A percentile compares a stretch with the other conserved stretches of the same genome.
Conservation (phyloP, 192 early-diverging fungal species). For the Linnemannia schmuckeri region DNA sequence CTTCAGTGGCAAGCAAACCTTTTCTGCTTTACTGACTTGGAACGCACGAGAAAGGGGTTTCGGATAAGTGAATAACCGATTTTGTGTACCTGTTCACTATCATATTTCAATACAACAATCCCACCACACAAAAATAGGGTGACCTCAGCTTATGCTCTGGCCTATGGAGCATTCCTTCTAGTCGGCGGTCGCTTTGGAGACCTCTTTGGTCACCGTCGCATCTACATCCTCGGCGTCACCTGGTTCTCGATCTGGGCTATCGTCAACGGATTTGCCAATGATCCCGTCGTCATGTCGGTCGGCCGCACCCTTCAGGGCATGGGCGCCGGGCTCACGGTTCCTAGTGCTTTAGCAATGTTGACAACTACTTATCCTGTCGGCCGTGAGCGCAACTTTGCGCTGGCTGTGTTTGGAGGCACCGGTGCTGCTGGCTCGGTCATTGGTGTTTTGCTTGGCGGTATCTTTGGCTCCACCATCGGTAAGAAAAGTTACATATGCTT, state of each 20-base stretch:
- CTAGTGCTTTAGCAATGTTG: constrained; percentile 53
- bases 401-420: constrained; percentile 47
- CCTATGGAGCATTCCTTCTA: constrained; percentile 53
- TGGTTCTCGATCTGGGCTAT: constrained; percentile 50
- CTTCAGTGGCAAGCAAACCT: constrained; percentile 4
- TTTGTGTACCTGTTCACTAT: not conserved
- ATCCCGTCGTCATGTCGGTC: constrained; percentile 39
- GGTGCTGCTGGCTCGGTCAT: constrained; percentile 37
- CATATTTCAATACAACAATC: not conserved
- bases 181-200: constrained; percentile 53
- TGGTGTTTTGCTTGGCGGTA: constrained; percentile 50
- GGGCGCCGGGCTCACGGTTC: constrained; percentile 54
- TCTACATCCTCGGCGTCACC: constrained; percentile 41
- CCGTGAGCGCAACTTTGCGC: constrained; percentile 35
- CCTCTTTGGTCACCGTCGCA: constrained; percentile 50
- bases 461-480: constrained; percentile 39
- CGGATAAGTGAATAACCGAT: not conserved
- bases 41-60: not conserved
- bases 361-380: constrained; percentile 48
- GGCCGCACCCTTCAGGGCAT: constrained; percentile 53
- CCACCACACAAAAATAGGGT: constrained; percentile 14
- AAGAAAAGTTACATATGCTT: not conserved
- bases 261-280: constrained; percentile 42
- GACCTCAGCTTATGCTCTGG: constrained; percentile 44
- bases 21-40: not conserved